Evolutionary conservation across 139 green algal genomes (phyloP), one percentile per base, ranked within the genome.

Genomic region (Ettlia oleoabundans): DNA sequence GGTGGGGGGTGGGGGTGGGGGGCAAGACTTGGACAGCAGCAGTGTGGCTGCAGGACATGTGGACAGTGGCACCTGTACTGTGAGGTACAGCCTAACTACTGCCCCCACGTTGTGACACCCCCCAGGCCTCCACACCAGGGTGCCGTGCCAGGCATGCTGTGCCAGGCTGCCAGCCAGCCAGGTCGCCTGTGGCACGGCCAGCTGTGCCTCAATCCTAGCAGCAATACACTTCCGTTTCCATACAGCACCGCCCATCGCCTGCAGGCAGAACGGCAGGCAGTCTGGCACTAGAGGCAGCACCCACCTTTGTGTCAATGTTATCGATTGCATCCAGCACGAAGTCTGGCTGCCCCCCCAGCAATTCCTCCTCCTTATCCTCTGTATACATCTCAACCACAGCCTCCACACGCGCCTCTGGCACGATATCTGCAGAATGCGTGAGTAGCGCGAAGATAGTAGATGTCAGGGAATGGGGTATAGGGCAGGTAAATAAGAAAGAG

Each of bases 321-420:
- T 99, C 97, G 32, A 99, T 99, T 41, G 94, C 95, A 84, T 99
- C 97, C 6, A 99, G 47, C 38, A 99, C 97, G 76, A 91, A 98
- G 78, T 97, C 93, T 0, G 95, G 95, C 18, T 70, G 32, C 1
- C 94, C 95, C 0, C 55, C 81, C 53, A 99, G 89, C 64, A 99
- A 78, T 76, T 87, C 63, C 30, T 98, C 94, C 75, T 81, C 90
- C 2, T 68, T 86, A 32, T 93, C 91, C 21, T 80, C 79, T 0
- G 92, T 96, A 89, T 94, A 99, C 96, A 98, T 98, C 37, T 86
- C 78, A 10, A 92, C 85, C 41, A 90, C 37, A 13, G 71, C 55
- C 80, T 96, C 90, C 61, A 93, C 81, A 4, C 82, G 6, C 2
- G 95, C 92, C 90, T 99, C 97, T 6, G 97, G 97, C 82, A 98